Base-by-base conservation (phyloP, 1,284 basidiomycete species). In the Paramarasmius palmivorus region DNA sequence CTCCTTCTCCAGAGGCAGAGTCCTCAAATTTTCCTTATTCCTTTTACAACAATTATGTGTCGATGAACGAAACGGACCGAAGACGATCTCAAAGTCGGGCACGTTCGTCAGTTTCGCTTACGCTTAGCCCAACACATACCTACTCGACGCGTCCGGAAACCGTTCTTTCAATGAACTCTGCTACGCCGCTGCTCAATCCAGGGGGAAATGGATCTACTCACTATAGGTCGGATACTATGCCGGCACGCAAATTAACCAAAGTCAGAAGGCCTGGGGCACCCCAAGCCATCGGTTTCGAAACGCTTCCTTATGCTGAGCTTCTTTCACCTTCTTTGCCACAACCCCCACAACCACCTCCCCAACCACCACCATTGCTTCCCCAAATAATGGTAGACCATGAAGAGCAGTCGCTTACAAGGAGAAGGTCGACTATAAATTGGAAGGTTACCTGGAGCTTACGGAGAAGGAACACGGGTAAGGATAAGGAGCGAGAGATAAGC, bases 11-110 rank as follows among this genome's bases (percentile, higher is more conserved):
- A 25, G n/a, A 44, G 22, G 26, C 22, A 44, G 40, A 44, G 40
- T n/a, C 25, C 25, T 53, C 52, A 7, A 53, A 54, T 23, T 54
- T 50, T 45, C 53, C 47, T 2, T 54, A 49, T 35, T 44, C 48
- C 19, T 53, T 53, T 35, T 39, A 37, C 35, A 52, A 25, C 34
- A 22, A 25, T 22, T 38, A 42, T 41, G 26, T 45, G 32, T 32
- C 23, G 38, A 36, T 34, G 34, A 42, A 45, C 44, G 26, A 52
- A 37, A 38, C 15, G 34, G 41, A 26, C 36, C 48, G 39, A 29
- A 37, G 36, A 38, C 32, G 34, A 25, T 54, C 40, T 35, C 53
- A 44, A 34, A 49, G 46, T 9, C 46, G 49, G n/a, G 34, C 53
- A 23, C 47, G 53, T 37, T 49, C 44, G 41, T 23, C 41, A 10